Base-by-base conservation (phyloP, 2,329 filamentous ascomycete genomes). In the Harringtonia lauricola region DNA sequence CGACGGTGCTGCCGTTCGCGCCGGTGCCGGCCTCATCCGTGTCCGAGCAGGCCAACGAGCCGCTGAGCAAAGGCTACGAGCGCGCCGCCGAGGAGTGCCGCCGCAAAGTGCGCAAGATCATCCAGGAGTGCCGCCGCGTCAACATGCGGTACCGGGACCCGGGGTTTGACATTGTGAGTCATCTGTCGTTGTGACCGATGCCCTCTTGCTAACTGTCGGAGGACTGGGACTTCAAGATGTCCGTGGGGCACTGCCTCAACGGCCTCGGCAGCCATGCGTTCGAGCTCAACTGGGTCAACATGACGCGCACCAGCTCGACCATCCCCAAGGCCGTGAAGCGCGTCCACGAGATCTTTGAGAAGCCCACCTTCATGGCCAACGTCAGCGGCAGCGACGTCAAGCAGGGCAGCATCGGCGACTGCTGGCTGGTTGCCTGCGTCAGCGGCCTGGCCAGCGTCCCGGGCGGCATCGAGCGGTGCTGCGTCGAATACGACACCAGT, bases 141-240 rank as follows among this genome's bases (percentile, higher is more conserved):
- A 94, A 94, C 54, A 83, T 82, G 58, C 82, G 86, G 54, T 94
- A 92, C 57, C 73, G 83, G 21, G 81, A 85, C 51, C 74, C 76
- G 1, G 72, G 70, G 2, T 78, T 68, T 59, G 73, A 77, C 51
- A 54, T 78, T 57, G 73, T 76, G 56, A n/a, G 43, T 26, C 24
- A 10, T 26, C 7, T 26, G 24, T 6, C 10, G 7, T 6, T 26
- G 24, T 26, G 24, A 10, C 10, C 24, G 24, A 10, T 26, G 24
- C 24, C n/a, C n/a, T 34, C 31, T 5, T 26, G 7, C 24, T 26
- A 26, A 26, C 24, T 7, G 10, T 26, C 1, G 12, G 45, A 79
- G 72, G 76, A 78, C 52, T 79, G 74, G 73, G 76, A 85, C 52
- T 72, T 86, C 47, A 81, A 83, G 58, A 78, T 79, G 58, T 72